Percentiles rank a stretch among this genome's conserved stretches.
phyloP scores from a whole-genome alignment of 306 rosid species.

The Vicia sativa region DNA sequence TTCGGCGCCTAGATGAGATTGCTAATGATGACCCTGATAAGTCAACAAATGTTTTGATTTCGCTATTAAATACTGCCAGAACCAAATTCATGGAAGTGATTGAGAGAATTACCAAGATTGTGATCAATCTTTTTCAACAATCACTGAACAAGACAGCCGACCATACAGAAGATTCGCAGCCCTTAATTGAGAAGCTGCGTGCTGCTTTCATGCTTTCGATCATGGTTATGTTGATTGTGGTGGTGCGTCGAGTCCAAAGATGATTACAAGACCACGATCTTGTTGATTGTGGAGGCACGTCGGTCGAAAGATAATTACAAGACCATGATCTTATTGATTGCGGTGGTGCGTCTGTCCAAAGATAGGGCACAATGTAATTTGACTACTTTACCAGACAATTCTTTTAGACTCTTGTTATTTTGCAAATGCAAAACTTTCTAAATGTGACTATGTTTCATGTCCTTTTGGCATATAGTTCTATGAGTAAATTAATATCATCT shows the following conservation, averaged over 20 bases:
- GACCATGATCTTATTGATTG: too few relatives aligned
- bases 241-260: constrained; percentile 52
- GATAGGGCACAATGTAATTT: constrained; percentile 43
- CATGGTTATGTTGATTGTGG: constrained; percentile 71
- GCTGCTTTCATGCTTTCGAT: constrained; percentile 68
- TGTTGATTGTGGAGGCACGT: constrained; percentile 66
- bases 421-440: neutral
- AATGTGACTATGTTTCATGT: neutral
- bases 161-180: constrained; percentile 32
- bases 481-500: neutral
- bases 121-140: constrained; percentile 48
- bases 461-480: neutral
- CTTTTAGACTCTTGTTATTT: neutral
- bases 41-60: constrained; percentile 38
- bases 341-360: constrained; percentile 54
- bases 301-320: constrained; percentile 2
- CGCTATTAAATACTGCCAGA: constrained; percentile 50
- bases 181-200: constrained; percentile 58
- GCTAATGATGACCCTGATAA: constrained; percentile 32
- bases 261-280: constrained; percentile 33
- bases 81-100: constrained; percentile 53
- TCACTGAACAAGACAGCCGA: neutral
- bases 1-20: constrained; percentile 31
- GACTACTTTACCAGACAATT: constrained; percentile 46
- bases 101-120: constrained; percentile 49